phyloP scores from a whole-genome alignment of 257 asterid species.

The Fraxinus quadrangulata region DNA sequence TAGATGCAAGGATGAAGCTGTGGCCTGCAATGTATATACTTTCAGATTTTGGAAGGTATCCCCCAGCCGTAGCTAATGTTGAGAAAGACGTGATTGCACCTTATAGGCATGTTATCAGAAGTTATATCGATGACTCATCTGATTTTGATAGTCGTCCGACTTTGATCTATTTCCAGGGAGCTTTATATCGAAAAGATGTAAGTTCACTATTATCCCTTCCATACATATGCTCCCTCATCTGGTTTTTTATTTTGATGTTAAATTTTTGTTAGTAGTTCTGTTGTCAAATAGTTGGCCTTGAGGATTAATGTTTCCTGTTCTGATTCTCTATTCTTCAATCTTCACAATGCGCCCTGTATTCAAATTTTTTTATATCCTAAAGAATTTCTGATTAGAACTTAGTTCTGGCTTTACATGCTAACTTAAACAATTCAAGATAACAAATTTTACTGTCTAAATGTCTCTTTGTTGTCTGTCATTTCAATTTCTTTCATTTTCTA shows the following conservation, averaged over 20 bases:
- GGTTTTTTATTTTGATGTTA: neutral
- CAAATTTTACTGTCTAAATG: neutral
- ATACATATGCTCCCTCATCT: neutral
- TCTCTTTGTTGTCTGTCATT: neutral
- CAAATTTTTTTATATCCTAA: neutral
- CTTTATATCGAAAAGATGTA: constrained; percentile 92
- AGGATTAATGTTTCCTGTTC: neutral
- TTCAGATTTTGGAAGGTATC: constrained; percentile 92
- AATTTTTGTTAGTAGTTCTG: neutral
- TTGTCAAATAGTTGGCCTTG: neutral
- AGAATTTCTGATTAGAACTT: neutral
- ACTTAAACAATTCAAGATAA: neutral
- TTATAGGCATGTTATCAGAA: constrained; percentile 68
- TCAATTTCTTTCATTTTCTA: neutral
- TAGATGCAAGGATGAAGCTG: constrained; percentile 77
- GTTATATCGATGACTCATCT: constrained; percentile 57
- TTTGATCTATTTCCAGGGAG: constrained; percentile 91
- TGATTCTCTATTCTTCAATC: constrained; percentile 16
- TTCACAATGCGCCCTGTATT: neutral
- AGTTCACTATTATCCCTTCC: constrained; percentile 32
- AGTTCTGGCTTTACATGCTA: constrained; percentile 10
- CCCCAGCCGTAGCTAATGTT: constrained; percentile 81
- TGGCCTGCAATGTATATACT: constrained; percentile 84
- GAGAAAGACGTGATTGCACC: constrained; percentile 93
- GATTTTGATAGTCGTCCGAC: constrained; percentile 68